Base-by-base conservation (phyloP, 2,329 filamentous ascomycete species). In the Xylariaceae sp. region DNA sequence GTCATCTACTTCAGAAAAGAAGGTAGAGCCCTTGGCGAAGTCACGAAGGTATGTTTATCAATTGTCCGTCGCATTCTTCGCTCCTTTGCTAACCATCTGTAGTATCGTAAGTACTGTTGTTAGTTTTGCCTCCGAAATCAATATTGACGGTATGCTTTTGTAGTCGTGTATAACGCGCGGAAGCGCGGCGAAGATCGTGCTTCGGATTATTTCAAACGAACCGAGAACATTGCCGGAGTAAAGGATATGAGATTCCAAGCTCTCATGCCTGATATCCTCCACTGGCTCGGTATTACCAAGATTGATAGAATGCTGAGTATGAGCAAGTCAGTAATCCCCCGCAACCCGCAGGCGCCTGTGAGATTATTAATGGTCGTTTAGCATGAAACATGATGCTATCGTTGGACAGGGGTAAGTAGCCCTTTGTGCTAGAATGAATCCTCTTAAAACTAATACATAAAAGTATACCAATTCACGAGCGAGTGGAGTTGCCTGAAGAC, bases 1-100 rank as follows among this genome's bases (percentile, higher is more conserved):
- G 94, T 97, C 47, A 96, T 97, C 67, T 99, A 99, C 69, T 99
- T 97, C 81, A 85, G 94, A 59, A 99, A 99, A 69, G 94, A 99
- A 74, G 94, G 94, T 31, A 82, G 94, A 59, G 94, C 92, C 35
- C 75, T 97, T 6, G 94, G 94, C 46, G 94, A 99, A 69, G 94
- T 99, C 30, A 95, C 90, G 47, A 96, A 96, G 67, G 90, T 95
- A 64, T 81, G 78, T 59, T 68, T 33, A 32, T 38, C 38, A 30
- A 43, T 32, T 30, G 10, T 15, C 27, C 27, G 35, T 19, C 17
- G 36, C 33, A 12, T 11, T 44, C 30, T 31, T 67, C 38, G 62
- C 35, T 41, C 45, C 45, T 46, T 41, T 45, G 59, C 70, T 75
- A 61, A 74, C 58, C 30, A 40, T 10, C 35, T 53, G 44, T 56